These are phyloP conservation scores for Tolypocladium inflatum DNA, from an alignment of 2,329 filamentous ascomycete genomes.

Conservation along the genomic window DNA sequence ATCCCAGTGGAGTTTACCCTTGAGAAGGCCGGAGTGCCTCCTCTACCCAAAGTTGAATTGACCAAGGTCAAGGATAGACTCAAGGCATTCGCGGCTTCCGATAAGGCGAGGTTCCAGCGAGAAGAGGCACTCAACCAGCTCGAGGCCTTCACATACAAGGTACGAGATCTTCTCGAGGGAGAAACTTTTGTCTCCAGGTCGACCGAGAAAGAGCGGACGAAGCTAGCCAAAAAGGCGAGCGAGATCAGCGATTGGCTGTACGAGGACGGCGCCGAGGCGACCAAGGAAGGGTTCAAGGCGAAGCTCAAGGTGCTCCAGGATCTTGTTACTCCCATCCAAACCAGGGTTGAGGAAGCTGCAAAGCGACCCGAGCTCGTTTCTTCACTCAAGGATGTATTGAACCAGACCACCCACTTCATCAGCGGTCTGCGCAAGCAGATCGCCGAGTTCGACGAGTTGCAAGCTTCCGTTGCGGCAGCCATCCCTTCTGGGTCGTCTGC, in stretches of 20 bases:
- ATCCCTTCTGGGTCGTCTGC: background rate
- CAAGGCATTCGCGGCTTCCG: conserved; percentile 76
- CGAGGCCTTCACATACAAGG: conserved; percentile 87
- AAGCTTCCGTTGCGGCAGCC: conserved; percentile 35
- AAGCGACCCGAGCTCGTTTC: conserved; percentile 63
- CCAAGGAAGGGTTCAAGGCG: conserved; percentile 62
- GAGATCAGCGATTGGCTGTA: conserved; percentile 85
- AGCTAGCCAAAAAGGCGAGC: conserved; percentile 58
- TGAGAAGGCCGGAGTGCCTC: conserved; percentile 39
- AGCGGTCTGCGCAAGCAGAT: conserved; percentile 62
- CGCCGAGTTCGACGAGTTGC: conserved; percentile 53
- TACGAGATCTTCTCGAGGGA: conserved; percentile 72
- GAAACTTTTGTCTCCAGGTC: conserved; percentile 64
- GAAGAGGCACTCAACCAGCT: conserved; percentile 88
- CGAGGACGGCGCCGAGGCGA: conserved; percentile 69
- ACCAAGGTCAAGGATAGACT: conserved; percentile 58
- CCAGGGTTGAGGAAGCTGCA: conserved; percentile 61
- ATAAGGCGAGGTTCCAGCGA: conserved; percentile 63
- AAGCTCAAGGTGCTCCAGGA: conserved; percentile 70
- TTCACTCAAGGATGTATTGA: conserved; percentile 58
- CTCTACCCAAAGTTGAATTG: conserved; percentile 38
- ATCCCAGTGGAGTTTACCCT: conserved; percentile 42
- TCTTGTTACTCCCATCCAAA: conserved; percentile 68
- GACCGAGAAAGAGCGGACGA: conserved; percentile 55
- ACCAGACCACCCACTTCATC: conserved; percentile 62